Percentiles rank a stretch among this genome's conserved stretches.
phyloP scores from a whole-genome alignment of 1,284 basidiomycete genomes.

The Ceratobasidium sp. region DNA sequence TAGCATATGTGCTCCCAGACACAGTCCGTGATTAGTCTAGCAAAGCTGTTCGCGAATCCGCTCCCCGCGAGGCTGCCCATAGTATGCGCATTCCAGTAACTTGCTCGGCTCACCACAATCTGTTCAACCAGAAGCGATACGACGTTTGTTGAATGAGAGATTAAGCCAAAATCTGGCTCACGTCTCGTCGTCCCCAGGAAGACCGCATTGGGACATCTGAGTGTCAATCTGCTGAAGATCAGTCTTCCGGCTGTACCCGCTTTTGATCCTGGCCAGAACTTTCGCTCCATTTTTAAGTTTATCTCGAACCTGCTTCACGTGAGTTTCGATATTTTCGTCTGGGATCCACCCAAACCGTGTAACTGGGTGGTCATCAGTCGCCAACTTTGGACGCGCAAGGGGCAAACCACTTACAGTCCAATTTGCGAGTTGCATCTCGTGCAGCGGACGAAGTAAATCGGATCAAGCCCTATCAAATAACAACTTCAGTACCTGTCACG shows the following conservation, averaged over 20 bases:
- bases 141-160: too few species aligned
- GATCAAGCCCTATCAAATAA: conserved; percentile 55
- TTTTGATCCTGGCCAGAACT: conserved; percentile 48
- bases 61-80: conserved; percentile 43
- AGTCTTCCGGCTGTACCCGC: conserved; percentile 38
- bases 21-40: not conserved
- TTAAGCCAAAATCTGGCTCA: conserved; percentile 25
- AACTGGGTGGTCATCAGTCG: not conserved
- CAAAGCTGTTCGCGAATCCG: conserved; percentile 41
- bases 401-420: conserved; percentile 55
- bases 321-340: conserved; percentile 46
- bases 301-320: conserved; percentile 56
- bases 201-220: conserved; percentile 25
- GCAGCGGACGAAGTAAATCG: conserved; percentile 56
- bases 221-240: conserved; percentile 19
- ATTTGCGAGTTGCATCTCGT: conserved; percentile 52
- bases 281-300: conserved; percentile 54
- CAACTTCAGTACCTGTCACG: conserved; percentile 52
- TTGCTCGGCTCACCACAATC: conserved; percentile 47
- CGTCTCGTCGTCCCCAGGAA: conserved; percentile 46
- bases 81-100: conserved; percentile 46
- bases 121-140: conserved; percentile 49
- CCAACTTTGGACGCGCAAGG: not conserved
- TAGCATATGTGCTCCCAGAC: not conserved
- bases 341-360: conserved; percentile 11